Percentiles rank a stretch among this genome's conserved stretches.
phyloP scores from a whole-genome alignment of 176 grass and related monocot species.

The Triticum timopheevii region DNA sequence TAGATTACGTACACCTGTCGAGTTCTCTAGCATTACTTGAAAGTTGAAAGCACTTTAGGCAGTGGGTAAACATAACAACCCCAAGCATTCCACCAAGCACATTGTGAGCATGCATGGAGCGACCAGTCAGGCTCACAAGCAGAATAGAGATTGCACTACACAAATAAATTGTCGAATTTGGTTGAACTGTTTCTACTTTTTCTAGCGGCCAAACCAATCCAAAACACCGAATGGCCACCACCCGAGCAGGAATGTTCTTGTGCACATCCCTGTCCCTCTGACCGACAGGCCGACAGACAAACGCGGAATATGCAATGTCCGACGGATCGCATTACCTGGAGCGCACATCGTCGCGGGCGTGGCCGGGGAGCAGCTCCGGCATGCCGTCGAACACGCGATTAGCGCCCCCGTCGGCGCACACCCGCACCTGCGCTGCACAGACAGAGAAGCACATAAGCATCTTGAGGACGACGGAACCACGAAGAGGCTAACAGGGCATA shows the following conservation, averaged over 20 bases:
- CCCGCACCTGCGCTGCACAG: no score
- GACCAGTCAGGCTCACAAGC: not conserved
- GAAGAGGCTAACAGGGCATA: not conserved
- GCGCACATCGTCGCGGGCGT: conserved; percentile 49
- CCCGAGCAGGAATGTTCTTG: not conserved
- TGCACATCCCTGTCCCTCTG: not conserved
- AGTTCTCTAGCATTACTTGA: not conserved
- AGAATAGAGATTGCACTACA: not conserved
- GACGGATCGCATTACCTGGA: conserved; percentile 34
- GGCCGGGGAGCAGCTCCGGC: conserved; percentile 48
- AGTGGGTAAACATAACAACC: conserved; percentile 4
- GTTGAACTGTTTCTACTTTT: not conserved
- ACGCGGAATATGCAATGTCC: not conserved
- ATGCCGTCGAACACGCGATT: conserved; percentile 70
- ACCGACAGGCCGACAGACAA: not conserved
- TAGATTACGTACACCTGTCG: not conserved
- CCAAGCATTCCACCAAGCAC: conserved; percentile 24
- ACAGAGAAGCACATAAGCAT: not conserved
- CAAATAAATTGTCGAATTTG: not conserved
- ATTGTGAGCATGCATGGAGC: not conserved
- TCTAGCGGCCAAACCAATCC: not conserved
- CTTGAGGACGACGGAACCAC: not conserved
- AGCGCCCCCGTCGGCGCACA: conserved; percentile 57
- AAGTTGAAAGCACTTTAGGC: not conserved
- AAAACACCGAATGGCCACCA: not conserved